Evolutionary conservation across 2,329 filamentous ascomycete species (phyloP).

Genomic region (Fusarium sambucinum): DNA sequence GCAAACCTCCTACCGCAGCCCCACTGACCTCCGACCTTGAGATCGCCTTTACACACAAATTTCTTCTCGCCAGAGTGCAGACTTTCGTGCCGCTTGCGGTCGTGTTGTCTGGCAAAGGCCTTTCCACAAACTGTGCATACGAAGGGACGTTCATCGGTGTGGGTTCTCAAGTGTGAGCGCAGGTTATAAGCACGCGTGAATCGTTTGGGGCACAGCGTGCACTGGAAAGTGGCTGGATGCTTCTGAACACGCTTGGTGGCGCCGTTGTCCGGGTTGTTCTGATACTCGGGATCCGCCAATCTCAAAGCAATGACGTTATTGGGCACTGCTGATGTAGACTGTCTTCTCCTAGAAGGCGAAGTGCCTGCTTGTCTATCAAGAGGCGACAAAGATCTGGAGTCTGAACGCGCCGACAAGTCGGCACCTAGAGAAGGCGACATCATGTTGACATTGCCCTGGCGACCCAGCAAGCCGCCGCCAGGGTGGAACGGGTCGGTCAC

Average conservation of each 20-base stretch:
- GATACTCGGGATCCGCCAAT: conserved; percentile 87
- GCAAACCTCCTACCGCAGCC: conserved; percentile 94
- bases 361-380: conserved; percentile 63
- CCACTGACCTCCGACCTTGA: conserved; percentile 87
- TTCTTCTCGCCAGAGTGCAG: conserved; percentile 98
- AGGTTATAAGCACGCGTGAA: conserved; percentile 98
- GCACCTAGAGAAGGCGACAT: conserved; percentile 65
- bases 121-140: conserved; percentile 98
- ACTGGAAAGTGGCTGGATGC: conserved; percentile 97
- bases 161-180: conserved; percentile 92
- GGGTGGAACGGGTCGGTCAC: conserved; percentile 72
- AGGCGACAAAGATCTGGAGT: conserved; percentile 69
- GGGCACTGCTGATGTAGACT: conserved; percentile 72
- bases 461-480: conserved; percentile 56
- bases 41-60: conserved; percentile 93
- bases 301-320: conserved; percentile 84
- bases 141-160: conserved; percentile 97
- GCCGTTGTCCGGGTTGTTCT: conserved; percentile 71
- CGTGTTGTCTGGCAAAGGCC: conserved; percentile 96
- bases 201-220: conserved; percentile 89
- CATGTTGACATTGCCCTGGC: conserved; percentile 56
- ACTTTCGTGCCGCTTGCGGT: conserved; percentile 96
- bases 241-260: conserved; percentile 90
- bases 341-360: conserved; percentile 59
- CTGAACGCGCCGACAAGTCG: conserved; percentile 58